Evolutionary conservation across 2,329 filamentous ascomycete genomes (phyloP), one percentile per base, ranked within the genome.

Genomic region (Fusarium musae): DNA sequence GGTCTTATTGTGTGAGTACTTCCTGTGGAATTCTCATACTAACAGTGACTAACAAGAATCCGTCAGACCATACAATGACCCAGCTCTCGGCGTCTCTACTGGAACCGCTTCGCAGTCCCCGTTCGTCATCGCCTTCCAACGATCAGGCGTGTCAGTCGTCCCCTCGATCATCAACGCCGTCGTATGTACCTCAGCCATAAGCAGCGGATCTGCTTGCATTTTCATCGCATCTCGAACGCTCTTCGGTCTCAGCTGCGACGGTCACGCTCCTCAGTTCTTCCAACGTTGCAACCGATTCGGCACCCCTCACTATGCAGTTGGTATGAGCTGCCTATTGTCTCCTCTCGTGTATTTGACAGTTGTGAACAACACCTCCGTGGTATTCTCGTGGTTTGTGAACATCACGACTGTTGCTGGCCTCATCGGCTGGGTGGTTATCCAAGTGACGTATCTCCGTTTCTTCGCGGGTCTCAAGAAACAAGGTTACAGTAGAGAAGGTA

Each of bases 11-110:
- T 59, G 56, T 49, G 15, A 19, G 42, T 30, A 3, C 3, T 23
- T 19, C 1, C 3, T 1, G 9, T 8, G 9, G 4, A 10, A 0
- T 21, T 2, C 0, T 9, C 2, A 15, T 23, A 13, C 7, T 0
- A 7, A 3, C 2, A 3, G 15, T 0, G 34, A 3, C 23, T 58
- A n/a, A 58, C 1, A 5, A n/a, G 1, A 3, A 1, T 2, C 19
- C 2, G 17, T 9, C 17, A 58, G 56, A 0, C 56, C 56, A 12
- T 59, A 49, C 3, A 50, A 59, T 1, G 56, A 59, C n/a, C 56
- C 42, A 17, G 56, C 56, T 4, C 56, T 59, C 6, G 17, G 19
- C 5, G 42, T 59, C 6, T 59, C 56, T 9, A 49, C 56, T 4
- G 56, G 32, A 37, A 59, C 56, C 3, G 56, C 56, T 2, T 46